These are phyloP conservation scores for Backusella luteola DNA, from an alignment of 192 early-diverging fungal genomes.

Conservation along the genomic window DNA sequence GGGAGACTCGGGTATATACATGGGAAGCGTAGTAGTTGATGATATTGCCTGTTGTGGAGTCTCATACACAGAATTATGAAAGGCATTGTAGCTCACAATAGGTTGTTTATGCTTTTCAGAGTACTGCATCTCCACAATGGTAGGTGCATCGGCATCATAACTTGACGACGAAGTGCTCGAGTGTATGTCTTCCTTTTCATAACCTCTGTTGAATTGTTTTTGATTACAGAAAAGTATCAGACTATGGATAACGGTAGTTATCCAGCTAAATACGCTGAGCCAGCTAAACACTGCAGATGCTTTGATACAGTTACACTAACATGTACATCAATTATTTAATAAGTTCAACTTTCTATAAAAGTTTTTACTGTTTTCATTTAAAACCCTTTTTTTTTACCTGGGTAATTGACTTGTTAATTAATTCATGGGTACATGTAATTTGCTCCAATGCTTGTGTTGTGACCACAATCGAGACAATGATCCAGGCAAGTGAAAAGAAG, in stretches of 20 bases:
- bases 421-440: neutral
- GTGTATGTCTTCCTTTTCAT: neutral
- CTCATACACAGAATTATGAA: neutral
- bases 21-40: neutral
- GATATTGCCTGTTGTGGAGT: neutral
- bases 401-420: neutral
- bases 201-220: neutral
- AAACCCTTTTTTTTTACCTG: neutral
- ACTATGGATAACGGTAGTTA: neutral
- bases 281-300: constrained; percentile 8
- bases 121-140: neutral
- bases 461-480: neutral
- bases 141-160: neutral
- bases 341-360: neutral
- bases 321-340: neutral
- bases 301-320: constrained; percentile 10
- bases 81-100: neutral
- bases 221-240: constrained; percentile 6
- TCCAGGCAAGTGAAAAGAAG: neutral
- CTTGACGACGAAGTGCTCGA: neutral
- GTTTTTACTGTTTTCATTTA: neutral
- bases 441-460: neutral
- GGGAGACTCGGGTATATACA: neutral
- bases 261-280: neutral
- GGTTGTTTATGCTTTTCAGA: neutral